Percentiles rank a stretch among this genome's conserved stretches.
Evolutionary conservation across 306 rosid genomes (phyloP).

Genomic region (Quercus glauca): DNA sequence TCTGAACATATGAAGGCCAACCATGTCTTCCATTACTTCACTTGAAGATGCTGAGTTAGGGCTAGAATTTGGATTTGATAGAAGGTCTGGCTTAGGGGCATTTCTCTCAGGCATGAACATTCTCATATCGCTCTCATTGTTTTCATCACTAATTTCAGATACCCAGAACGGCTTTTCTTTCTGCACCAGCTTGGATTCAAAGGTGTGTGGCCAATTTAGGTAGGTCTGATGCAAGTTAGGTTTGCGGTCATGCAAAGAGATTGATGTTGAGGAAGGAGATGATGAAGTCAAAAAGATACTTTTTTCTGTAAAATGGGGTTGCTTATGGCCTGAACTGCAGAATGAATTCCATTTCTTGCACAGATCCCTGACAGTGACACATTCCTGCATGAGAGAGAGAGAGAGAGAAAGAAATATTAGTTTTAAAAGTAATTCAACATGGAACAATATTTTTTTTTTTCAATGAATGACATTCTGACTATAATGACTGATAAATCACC

Average conservation of each 20-base stretch:
- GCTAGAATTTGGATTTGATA: slow-evolving; percentile 85
- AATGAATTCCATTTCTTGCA: slow-evolving; percentile 70
- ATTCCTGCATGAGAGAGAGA: slow-evolving; percentile 41
- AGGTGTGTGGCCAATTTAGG: slow-evolving; percentile 37
- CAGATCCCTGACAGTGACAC: slow-evolving; percentile 38
- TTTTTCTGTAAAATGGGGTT: slow-evolving; percentile 37
- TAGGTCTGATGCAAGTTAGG: slow-evolving; percentile 30
- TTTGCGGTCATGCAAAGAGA: slow-evolving; percentile 27
- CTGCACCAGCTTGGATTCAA: slow-evolving; percentile 43
- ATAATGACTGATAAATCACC: no score
- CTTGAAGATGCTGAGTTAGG: slow-evolving; percentile 94
- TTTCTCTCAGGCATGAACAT: slow-evolving; percentile 44
- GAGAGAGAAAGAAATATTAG: slow-evolving; percentile 12
- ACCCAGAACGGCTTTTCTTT: slow-evolving; percentile 59
- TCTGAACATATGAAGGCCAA: slow-evolving; percentile 51
- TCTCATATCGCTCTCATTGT: slow-evolving; percentile 43
- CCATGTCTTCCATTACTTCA: slow-evolving; percentile 62
- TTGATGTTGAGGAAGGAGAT: slow-evolving; percentile 45
- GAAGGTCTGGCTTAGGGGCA: slow-evolving; percentile 69
- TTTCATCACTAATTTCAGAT: slow-evolving; percentile 34
- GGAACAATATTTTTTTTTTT: not conserved
- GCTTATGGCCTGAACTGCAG: slow-evolving; percentile 55
- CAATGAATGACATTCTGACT: no score
- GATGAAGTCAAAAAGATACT: slow-evolving; percentile 29
- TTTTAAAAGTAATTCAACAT: not conserved